These are phyloP conservation scores for Sanghuangporus sanghuang DNA, from an alignment of 1,284 basidiomycete species.

Conservation along the genomic window DNA sequence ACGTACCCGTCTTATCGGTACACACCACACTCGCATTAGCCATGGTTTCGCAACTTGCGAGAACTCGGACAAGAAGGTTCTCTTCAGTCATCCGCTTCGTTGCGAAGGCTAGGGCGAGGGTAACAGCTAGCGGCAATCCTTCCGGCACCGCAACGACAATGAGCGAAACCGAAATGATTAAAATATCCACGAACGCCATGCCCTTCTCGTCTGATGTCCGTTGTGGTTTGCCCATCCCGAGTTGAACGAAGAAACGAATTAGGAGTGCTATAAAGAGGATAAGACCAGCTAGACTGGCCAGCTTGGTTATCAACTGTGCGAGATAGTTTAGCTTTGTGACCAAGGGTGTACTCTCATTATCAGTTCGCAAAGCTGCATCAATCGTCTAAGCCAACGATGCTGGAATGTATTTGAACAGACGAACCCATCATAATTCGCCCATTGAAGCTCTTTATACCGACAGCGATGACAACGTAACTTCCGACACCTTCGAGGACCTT, in stretches of 20 bases:
- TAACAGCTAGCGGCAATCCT: constrained; percentile 81
- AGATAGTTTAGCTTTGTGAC: constrained; percentile 62
- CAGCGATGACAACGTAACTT: constrained; percentile 78
- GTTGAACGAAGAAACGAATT: constrained; percentile 91
- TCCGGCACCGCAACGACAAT: constrained; percentile 97
- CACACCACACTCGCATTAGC: not conserved
- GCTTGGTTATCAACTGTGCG: constrained; percentile 91
- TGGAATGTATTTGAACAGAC: constrained; percentile 25
- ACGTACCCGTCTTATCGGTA: constrained; percentile 61
- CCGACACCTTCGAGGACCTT: constrained; percentile 96
- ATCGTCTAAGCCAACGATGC: constrained; percentile 13
- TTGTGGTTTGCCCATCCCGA: constrained; percentile 51
- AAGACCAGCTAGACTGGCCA: constrained; percentile 79
- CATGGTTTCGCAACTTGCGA: constrained; percentile 93
- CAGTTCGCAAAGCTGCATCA: constrained; percentile 65
- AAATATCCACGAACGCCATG: constrained; percentile 86
- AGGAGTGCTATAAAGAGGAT: constrained; percentile 84
- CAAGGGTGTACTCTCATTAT: constrained; percentile 84
- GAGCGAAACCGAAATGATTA: constrained; percentile 93
- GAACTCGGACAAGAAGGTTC: constrained; percentile 90
- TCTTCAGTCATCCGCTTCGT: constrained; percentile 97
- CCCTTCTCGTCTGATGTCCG: constrained; percentile 80
- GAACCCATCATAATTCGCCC: constrained; percentile 87
- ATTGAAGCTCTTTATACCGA: constrained; percentile 54
- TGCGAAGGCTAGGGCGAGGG: constrained; percentile 51